Conservation (phyloP, 441 rosid species). For the Metrosideros polymorpha region DNA sequence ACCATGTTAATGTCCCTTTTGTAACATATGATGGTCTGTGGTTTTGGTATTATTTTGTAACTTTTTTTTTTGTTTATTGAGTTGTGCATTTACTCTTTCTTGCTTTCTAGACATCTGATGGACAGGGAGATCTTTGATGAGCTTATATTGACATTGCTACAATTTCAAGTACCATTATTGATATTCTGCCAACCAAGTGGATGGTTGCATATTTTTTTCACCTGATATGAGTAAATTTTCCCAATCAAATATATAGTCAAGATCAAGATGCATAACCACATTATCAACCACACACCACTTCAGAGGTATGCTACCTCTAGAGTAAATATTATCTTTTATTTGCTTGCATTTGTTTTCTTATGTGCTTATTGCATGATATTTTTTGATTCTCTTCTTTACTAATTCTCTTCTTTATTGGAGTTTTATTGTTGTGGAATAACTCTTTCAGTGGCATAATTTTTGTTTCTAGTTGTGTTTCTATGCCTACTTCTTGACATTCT, state of each 20-base stretch:
- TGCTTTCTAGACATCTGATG: not conserved
- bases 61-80: not conserved
- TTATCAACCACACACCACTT: not conserved
- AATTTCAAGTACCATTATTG: not conserved
- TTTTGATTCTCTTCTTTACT: not conserved
- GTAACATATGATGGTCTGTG: not conserved
- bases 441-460: not conserved
- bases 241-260: not conserved
- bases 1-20: not conserved
- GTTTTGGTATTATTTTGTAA: not conserved
- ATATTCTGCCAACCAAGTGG: not conserved
- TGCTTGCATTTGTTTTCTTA: not conserved
- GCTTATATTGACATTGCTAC: not conserved
- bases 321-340: not conserved
- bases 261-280: not conserved
- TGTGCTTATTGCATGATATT: not conserved
- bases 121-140: not conserved
- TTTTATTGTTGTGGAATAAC: not conserved
- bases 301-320: not conserved
- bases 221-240: not conserved
- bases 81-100: not conserved
- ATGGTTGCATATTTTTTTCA: not conserved
- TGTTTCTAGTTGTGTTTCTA: not conserved
- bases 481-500: slow-evolving; percentile 9
- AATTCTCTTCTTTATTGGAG: not conserved